Percentiles rank a stretch among this genome's conserved stretches.
phyloP scores from a whole-genome alignment of 1,139 yeast genomes.

The Blastobotrys ciferrii region DNA sequence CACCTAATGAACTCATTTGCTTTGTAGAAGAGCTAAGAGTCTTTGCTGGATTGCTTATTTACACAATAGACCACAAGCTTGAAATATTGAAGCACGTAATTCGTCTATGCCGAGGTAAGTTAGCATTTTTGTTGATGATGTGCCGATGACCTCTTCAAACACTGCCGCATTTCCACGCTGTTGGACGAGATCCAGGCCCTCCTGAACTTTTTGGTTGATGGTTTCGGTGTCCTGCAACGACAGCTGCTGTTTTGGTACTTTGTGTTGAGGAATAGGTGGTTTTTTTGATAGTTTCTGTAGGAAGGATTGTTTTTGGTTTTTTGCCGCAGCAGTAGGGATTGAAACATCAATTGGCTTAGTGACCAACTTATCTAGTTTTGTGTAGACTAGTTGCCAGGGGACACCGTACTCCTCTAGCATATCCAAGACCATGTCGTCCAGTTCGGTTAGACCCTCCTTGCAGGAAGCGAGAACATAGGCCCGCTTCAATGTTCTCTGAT shows the following conservation, averaged over 20 bases:
- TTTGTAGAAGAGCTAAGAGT: background rate
- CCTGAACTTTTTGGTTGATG: constrained; percentile 16
- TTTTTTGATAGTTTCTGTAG: constrained; percentile 11
- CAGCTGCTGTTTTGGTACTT: constrained; percentile 10
- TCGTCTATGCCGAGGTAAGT: constrained; percentile 27
- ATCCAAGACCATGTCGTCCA: constrained; percentile 54
- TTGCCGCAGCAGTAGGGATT: constrained; percentile 3
- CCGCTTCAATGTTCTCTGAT: constrained; percentile 52
- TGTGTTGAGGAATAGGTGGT: constrained; percentile 1
- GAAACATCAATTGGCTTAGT: constrained; percentile 15
- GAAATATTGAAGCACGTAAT: constrained; percentile 29
- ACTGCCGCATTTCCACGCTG: constrained; percentile 17
- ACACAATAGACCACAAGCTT: constrained; percentile 19
- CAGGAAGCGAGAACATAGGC: constrained; percentile 64
- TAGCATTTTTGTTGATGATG: constrained; percentile 24
- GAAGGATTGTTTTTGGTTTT: constrained; percentile 10
- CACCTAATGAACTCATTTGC: too few species aligned
- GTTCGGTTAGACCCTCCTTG: constrained; percentile 51
- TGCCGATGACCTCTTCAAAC: constrained; percentile 27
- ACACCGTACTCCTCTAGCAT: constrained; percentile 54
- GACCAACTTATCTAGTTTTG: constrained; percentile 59
- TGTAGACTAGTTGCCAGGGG: constrained; percentile 70
- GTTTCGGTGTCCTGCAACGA: constrained; percentile 18
- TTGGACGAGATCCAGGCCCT: constrained; percentile 13
- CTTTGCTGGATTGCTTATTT: too few species aligned